phyloP scores from a whole-genome alignment of 2,329 filamentous ascomycete genomes.

The Neonectria punicea region DNA sequence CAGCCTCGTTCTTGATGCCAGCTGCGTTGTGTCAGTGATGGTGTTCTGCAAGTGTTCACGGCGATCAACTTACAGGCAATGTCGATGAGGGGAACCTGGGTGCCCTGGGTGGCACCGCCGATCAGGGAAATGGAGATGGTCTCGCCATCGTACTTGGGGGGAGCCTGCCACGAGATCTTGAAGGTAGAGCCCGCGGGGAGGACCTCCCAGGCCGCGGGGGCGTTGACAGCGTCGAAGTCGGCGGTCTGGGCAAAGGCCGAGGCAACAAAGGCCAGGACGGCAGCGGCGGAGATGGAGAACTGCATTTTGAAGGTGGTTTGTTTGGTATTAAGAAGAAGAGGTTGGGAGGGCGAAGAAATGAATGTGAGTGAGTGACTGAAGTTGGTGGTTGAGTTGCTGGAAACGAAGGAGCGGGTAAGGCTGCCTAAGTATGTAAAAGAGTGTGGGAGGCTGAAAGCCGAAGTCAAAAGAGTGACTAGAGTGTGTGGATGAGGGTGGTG shows the following conservation, averaged over 20 bases:
- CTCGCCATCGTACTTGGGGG: constrained; percentile 53
- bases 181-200: constrained; percentile 61
- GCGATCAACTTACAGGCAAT: constrained; percentile 60
- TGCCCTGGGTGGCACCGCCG: constrained; percentile 58
- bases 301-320: constrained; percentile 60
- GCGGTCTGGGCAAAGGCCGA: constrained; percentile 63
- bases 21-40: constrained; percentile 46
- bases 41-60: not conserved
- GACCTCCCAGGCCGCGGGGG: constrained; percentile 56
- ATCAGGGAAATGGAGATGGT: constrained; percentile 65
- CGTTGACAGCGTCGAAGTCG: constrained; percentile 66
- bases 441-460: constrained; percentile 45
- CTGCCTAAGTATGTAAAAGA: constrained; percentile 43
- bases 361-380: constrained; percentile 31
- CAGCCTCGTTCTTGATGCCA: constrained; percentile 57
- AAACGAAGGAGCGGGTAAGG: constrained; percentile 32
- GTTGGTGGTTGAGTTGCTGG: constrained; percentile 23
- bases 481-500: constrained; percentile 37
- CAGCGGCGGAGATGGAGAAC: constrained; percentile 59
- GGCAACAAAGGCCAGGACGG: constrained; percentile 63
- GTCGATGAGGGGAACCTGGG: constrained; percentile 54
- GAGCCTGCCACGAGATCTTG: constrained; percentile 62
- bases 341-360: constrained; percentile 16
- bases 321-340: constrained; percentile 37
- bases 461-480: constrained; percentile 46